Evolutionary conservation across 495 filamentous ascomycete species (phyloP).

Genomic region (Xanthoparmelia taractica): DNA sequence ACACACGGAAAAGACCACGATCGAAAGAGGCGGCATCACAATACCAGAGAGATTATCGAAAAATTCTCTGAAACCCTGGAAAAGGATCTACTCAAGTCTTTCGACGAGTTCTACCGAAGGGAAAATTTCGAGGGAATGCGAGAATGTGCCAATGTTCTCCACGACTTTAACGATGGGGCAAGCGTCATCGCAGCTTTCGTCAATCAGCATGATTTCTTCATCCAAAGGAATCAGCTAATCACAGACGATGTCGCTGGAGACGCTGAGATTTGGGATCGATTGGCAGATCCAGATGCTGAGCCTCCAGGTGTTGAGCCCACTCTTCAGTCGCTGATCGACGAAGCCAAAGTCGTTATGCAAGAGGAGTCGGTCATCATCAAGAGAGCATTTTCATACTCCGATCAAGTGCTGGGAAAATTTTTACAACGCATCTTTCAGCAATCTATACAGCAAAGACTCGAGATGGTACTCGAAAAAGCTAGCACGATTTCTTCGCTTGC

Average conservation of each 20-base stretch:
- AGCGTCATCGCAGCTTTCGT: constrained; percentile 94
- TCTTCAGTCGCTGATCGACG: constrained; percentile 82
- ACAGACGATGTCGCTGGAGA: constrained; percentile 84
- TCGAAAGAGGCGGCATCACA: constrained; percentile 39
- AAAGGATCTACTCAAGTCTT: constrained; percentile 90
- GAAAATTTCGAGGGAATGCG: constrained; percentile 95
- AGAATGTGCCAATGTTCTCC: constrained; percentile 84
- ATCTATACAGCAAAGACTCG: constrained; percentile 88
- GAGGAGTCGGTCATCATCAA: constrained; percentile 95
- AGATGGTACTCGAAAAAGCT: constrained; percentile 94
- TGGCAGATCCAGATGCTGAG: constrained; percentile 90
- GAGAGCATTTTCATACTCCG: constrained; percentile 90
- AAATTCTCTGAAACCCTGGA: constrained; percentile 94
- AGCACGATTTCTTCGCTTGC: constrained; percentile 82
- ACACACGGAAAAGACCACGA: constrained; percentile 34
- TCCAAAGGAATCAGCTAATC: constrained; percentile 80
- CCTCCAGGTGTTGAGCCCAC: constrained; percentile 86
- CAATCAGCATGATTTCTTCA: constrained; percentile 99
- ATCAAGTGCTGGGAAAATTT: constrained; percentile 85
- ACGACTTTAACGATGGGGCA: constrained; percentile 91
- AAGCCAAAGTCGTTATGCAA: constrained; percentile 92
- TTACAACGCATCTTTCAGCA: constrained; percentile 95
- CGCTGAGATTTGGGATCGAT: constrained; percentile 75
- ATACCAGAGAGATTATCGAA: constrained; percentile 86
- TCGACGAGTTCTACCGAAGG: constrained; percentile 89